A percentile compares a stretch with the other conserved stretches of the same genome.
phyloP scores from a whole-genome alignment of 1,284 basidiomycete genomes.

The Omphalotus olearius region DNA sequence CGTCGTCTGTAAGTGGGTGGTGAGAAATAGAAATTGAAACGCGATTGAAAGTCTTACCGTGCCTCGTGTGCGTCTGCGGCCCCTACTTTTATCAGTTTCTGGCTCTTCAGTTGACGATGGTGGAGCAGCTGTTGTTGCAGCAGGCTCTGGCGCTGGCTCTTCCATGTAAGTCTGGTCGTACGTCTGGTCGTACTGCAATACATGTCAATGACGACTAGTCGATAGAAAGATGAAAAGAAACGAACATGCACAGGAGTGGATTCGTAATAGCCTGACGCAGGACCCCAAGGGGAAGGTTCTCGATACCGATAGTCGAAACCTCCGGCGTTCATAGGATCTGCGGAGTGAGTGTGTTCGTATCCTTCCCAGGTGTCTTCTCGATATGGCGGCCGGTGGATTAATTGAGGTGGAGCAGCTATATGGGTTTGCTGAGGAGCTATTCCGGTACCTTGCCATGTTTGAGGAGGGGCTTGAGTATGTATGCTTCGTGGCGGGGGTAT shows the following conservation, averaged over 20 bases:
- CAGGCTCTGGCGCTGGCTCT: constrained; percentile 20
- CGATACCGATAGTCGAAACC: constrained; percentile 55
- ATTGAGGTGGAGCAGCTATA: constrained; percentile 40
- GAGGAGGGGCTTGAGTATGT: constrained; percentile 38
- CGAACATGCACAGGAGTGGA: constrained; percentile 34
- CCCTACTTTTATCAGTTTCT: constrained; percentile 35
- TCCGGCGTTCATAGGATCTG: constrained; percentile 38
- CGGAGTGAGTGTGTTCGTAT: constrained; percentile 40
- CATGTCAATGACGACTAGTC: not conserved
- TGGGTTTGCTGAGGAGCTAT: constrained; percentile 67
- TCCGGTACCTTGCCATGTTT: constrained; percentile 57
- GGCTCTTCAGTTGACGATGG: constrained; percentile 2
- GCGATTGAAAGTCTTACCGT: constrained; percentile 35
- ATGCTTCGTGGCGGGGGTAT: constrained; percentile 27
- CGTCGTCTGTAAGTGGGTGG: constrained; percentile 3
- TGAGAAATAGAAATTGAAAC: constrained; percentile 7
- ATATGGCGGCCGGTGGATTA: constrained; percentile 46
- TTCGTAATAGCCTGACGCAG: constrained; percentile 51
- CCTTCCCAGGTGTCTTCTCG: constrained; percentile 47
- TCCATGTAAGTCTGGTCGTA: constrained; percentile 44
- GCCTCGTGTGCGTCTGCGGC: constrained; percentile 59
- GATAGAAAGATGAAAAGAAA: not conserved
- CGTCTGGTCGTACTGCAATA: constrained; percentile 29
- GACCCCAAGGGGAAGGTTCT: constrained; percentile 53
- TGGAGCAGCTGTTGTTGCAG: constrained; percentile 15